phyloP scores from a whole-genome alignment of 192 early-diverging fungal genomes.

The Backusella australiensis region DNA sequence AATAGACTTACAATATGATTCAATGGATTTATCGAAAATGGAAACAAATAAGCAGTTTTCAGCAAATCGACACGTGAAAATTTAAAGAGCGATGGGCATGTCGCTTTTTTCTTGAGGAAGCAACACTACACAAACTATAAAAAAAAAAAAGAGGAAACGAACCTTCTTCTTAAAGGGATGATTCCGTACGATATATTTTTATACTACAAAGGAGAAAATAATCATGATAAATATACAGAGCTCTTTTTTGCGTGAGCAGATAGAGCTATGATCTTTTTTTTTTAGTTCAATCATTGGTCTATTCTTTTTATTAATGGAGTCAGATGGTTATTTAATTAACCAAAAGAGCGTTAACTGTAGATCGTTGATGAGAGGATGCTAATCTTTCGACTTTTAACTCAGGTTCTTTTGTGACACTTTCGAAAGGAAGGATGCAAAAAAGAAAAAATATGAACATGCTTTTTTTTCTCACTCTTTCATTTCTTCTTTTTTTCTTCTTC shows the following conservation, averaged over 20 bases:
- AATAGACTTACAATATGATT: background rate
- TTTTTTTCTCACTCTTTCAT: background rate
- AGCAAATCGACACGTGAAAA: background rate
- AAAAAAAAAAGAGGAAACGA: background rate
- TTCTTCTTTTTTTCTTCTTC: background rate
- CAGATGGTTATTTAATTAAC: slow-evolving; percentile 3
- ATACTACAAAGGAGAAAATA: background rate
- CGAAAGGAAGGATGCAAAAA: background rate
- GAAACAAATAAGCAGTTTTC: background rate
- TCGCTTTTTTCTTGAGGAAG: background rate
- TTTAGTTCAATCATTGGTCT: slow-evolving; percentile 1
- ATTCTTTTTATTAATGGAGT: background rate
- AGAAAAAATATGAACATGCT: background rate
- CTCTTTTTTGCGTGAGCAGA: background rate
- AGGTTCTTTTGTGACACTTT: background rate
- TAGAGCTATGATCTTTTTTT: background rate
- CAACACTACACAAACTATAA: slow-evolving; percentile 1
- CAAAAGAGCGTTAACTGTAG: background rate
- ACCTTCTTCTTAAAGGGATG: background rate
- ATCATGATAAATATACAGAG: background rate
- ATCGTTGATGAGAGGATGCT: background rate
- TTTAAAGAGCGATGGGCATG: background rate
- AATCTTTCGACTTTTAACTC: slow-evolving; percentile 5
- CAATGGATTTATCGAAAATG: background rate
- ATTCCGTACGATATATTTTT: background rate